Conservation (phyloP, 371 early-diverging fungal genomes). For the Rhizopus stolonifer region DNA sequence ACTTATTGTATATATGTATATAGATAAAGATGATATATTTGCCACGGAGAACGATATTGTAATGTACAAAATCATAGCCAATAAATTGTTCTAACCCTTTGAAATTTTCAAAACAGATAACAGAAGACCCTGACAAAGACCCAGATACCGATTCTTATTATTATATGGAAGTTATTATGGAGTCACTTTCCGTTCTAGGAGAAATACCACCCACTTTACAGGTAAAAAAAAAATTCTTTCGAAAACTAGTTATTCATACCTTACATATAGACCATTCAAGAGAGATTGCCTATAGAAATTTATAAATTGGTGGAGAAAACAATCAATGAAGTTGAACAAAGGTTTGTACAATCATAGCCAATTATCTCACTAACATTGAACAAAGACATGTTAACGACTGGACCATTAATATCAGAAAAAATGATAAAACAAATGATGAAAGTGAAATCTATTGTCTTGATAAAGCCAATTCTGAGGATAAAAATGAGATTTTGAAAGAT, state of each 20-base stretch:
- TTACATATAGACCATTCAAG: constrained; percentile 59
- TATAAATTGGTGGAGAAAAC: constrained; percentile 87
- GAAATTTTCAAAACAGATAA: constrained; percentile 41
- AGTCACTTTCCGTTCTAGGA: constrained; percentile 75
- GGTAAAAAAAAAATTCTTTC: constrained; percentile 27
- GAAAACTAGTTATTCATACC: not conserved
- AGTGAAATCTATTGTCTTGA: constrained; percentile 49
- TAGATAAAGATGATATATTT: constrained; percentile 36
- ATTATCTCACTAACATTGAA: not conserved
- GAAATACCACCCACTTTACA: constrained; percentile 78
- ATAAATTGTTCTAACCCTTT: not conserved
- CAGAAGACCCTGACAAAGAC: constrained; percentile 72
- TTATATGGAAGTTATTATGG: constrained; percentile 86
- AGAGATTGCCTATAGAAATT: constrained; percentile 78
- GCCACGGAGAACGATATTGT: constrained; percentile 42
- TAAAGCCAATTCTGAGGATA: constrained; percentile 47
- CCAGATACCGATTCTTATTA: constrained; percentile 90
- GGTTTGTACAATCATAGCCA: constrained; percentile 38
- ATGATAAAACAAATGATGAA: constrained; percentile 28
- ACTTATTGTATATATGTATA: not conserved
- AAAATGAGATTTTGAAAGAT: constrained; percentile 78
- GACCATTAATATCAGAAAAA: not conserved
- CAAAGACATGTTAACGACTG: constrained; percentile 14
- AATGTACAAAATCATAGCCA: constrained; percentile 2
- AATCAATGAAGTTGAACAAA: constrained; percentile 80